A percentile compares a stretch with the other conserved stretches of the same genome.
These are phyloP conservation scores for Gossypium schwendimanii DNA, from an alignment of 441 rosid species.

Conservation along the genomic window DNA sequence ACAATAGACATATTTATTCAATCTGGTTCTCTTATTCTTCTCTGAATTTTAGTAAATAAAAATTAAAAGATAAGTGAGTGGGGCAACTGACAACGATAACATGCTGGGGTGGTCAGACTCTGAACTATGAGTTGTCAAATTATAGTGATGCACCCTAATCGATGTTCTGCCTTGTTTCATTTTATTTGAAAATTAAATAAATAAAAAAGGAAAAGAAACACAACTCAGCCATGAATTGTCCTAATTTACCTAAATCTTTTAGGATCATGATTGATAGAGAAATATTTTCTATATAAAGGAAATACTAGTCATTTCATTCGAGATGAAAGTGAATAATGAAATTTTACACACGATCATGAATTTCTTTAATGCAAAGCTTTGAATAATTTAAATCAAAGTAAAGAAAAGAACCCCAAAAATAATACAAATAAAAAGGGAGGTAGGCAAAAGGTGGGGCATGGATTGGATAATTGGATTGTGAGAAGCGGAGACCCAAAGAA, in stretches of 20 bases:
- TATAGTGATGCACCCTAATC: background rate
- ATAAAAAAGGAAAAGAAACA: background rate
- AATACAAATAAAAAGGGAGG: background rate
- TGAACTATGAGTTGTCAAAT: constrained; percentile 8
- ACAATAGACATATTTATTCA: too few relatives aligned
- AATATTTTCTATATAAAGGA: background rate
- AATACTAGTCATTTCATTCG: too few relatives aligned
- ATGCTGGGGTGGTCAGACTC: background rate
- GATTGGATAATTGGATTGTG: background rate
- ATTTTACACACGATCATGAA: too few relatives aligned
- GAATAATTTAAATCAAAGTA: too few relatives aligned
- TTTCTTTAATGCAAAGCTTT: too few relatives aligned
- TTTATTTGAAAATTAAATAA: background rate
- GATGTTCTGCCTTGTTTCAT: background rate
- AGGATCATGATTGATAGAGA: background rate
- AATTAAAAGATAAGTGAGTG: background rate
- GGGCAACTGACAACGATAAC: background rate
- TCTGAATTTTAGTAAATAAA: too few relatives aligned
- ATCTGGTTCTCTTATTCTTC: too few relatives aligned
- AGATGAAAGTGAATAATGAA: too few relatives aligned
- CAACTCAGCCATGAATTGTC: background rate
- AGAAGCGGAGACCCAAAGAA: background rate
- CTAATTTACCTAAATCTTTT: constrained; percentile 5
- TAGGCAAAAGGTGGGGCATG: background rate
- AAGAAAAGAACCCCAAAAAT: background rate